Base-by-base conservation (phyloP, 2,329 filamentous ascomycete genomes). In the Stagonosporopsis tanaceti region DNA sequence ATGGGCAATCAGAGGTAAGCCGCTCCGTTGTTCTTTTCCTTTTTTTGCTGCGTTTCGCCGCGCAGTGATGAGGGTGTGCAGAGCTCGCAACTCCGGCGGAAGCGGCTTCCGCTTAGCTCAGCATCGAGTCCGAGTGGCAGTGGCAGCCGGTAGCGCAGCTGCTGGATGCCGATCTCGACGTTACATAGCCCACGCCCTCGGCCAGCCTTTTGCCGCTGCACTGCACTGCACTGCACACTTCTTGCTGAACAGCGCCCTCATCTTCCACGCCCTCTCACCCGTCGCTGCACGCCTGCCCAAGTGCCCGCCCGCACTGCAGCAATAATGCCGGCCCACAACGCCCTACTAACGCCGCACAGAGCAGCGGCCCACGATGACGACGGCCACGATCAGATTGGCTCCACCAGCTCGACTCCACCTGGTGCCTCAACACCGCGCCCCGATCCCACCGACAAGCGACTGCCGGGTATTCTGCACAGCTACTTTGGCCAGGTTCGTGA, bases 401-500 rank as follows among this genome's bases (percentile, higher is more conserved):
- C 90, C 55, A 85, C 81, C 77, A 90, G 92, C 69, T 93, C 91
- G 51, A 95, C 93, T 70, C 90, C 93, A 72, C 96, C 93, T 68
- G 93, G 93, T 73, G 87, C 96, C 77, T 91, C 92, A 66, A 99
- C 95, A 62, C 95, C 95, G 67, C 91, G 93, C 73, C 95, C 95
- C 67, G 94, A 98, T 80, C 89, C 90, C 63, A 89, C 91, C 74
- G 95, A 99, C 82, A 97, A 97, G 82, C 90, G 95, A 80, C 84
- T 96, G 76, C 95, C 95, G 68, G 92, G 93, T 77, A 96, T 98
- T 82, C 90, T 95, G 85, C 87, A 88, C 78, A 96, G 90, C 84
- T 97, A 95, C 85, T 97, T 98, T 86, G 90, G 90, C 83, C 95
- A 99, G 94, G 95, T 99, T 96, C 89, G 95, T 97, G 86, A 86